Evolutionary conservation across 2,329 filamentous ascomycete species (phyloP), one percentile per base, ranked within the genome.

Genomic region (Dactylellina parvicollis): DNA sequence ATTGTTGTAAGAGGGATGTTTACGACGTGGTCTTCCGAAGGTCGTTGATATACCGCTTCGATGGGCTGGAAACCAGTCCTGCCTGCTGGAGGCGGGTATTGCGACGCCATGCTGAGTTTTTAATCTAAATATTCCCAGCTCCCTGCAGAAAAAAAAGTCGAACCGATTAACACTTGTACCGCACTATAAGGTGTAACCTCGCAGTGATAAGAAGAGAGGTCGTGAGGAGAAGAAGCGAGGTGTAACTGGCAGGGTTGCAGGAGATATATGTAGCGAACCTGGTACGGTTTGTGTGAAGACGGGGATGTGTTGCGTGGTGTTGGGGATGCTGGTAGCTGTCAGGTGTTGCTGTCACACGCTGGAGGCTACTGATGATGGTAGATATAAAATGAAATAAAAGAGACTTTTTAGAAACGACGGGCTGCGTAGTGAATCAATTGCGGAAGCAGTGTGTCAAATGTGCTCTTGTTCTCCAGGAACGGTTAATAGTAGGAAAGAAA

Each of bases 1-100:
- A 90, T 84, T 47, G 82, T 81, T 12, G 83, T 83, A 65, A 89
- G 83, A 18, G 86, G 86, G 49, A 88, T 88, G 56, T 83, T 84
- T 30, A 78, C 74, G 42, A 79, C 69, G 49, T 77, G 77, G 32
- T 77, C 77, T 28, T 75, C 75, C 34, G 61, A 67, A 61, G 60
- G 50, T 54, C 54, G 69, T 30, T 73, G 69, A 16, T 66, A 66
- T 16, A 46, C 5, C 12, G 54, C 52, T 36, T 73, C 69, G 36
- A 59, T 40, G 34, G 69, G 69, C 54, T 73, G 69, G 54, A 73
- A 73, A 59, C 69, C 69, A 60, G 54, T 32, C 28, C 55, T 60
- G 47, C 69, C 69, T 14, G 69, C 60, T 30, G 52, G 60, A 16
- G 34, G 60, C 30, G 61, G 61, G 55, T 66, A 59, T 30, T 73